Evolutionary conservation across 805 yeast species (phyloP).

Genomic region (Yarrowia sp.): DNA sequence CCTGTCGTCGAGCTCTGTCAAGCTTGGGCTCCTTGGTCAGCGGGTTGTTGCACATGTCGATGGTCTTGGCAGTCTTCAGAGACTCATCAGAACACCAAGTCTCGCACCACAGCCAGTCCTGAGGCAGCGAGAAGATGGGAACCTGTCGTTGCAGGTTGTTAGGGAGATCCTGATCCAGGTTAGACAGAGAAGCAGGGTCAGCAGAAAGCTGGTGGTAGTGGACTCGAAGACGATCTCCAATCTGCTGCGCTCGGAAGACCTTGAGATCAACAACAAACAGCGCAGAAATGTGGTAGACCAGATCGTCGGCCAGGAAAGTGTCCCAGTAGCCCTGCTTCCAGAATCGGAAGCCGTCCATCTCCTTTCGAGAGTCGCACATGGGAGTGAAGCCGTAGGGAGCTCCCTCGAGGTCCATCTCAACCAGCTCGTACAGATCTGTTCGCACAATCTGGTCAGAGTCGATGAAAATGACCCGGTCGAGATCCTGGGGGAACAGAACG

Average conservation of each 20-base stretch:
- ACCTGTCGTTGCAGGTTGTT: slow-evolving; percentile 72
- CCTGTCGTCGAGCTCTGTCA: slow-evolving; percentile 68
- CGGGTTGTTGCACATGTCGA: slow-evolving; percentile 83
- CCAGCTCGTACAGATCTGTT: slow-evolving; percentile 67
- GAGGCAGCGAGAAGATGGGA: slow-evolving; percentile 69
- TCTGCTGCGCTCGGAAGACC: slow-evolving; percentile 59
- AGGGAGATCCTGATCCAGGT: slow-evolving; percentile 91
- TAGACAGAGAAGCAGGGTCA: slow-evolving; percentile 75
- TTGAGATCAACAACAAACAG: slow-evolving; percentile 75
- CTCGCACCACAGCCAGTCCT: slow-evolving; percentile 92
- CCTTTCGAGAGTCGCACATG: slow-evolving; percentile 76
- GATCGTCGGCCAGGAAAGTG: slow-evolving; percentile 51
- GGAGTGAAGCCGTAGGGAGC: slow-evolving; percentile 87
- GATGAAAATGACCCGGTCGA: slow-evolving; percentile 75
- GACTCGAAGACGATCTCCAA: slow-evolving; percentile 77
- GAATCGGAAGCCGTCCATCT: slow-evolving; percentile 81
- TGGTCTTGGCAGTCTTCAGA: slow-evolving; percentile 63
- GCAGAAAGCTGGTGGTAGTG: slow-evolving; percentile 81
- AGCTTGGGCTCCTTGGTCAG: slow-evolving; percentile 75
- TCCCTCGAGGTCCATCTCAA: slow-evolving; percentile 66
- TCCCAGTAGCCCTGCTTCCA: slow-evolving; percentile 96
- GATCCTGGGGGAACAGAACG: slow-evolving; percentile 75
- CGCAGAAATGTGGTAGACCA: slow-evolving; percentile 79
- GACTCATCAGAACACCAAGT: slow-evolving; percentile 80
- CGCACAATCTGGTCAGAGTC: slow-evolving; percentile 84